Evolutionary conservation across 495 filamentous ascomycete genomes (phyloP).

Genomic region (Aspergillus leporis): DNA sequence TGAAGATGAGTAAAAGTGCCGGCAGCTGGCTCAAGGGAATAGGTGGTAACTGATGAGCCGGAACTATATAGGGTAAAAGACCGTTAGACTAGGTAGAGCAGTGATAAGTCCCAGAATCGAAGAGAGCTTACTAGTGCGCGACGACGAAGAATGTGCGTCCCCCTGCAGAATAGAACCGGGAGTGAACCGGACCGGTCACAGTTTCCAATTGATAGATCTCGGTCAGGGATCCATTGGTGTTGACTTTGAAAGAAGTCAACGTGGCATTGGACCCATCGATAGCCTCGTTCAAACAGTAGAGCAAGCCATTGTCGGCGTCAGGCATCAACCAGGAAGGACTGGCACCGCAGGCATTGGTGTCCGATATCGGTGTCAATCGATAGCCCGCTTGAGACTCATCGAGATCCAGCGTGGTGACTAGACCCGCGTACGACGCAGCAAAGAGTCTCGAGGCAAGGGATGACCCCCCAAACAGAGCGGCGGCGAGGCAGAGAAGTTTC

Average conservation of each 20-base stretch:
- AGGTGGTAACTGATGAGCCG: conserved; percentile 23
- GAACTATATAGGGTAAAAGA: conserved; percentile 4
- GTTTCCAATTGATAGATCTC: conserved; percentile 14
- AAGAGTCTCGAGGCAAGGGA: conserved; percentile 17
- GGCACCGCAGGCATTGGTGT: conserved; percentile 18
- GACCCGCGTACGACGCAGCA: conserved; percentile 23
- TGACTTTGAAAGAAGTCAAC: conserved; percentile 18
- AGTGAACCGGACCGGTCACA: conserved; percentile 21
- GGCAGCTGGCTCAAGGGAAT: conserved; percentile 13
- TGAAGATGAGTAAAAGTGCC: conserved; percentile 32
- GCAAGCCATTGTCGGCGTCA: conserved; percentile 10
- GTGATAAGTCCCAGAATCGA: conserved; percentile 3
- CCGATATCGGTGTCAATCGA: conserved; percentile 12
- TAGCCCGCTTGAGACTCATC: not conserved
- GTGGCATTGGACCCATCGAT: conserved; percentile 21
- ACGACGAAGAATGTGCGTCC: conserved; percentile 22
- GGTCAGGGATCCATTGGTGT: conserved; percentile 17
- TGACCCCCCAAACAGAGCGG: conserved; percentile 6
- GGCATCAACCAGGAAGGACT: conserved; percentile 28
- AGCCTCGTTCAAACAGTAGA: conserved; percentile 25
- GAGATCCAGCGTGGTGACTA: conserved; percentile 13
- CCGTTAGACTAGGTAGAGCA: not conserved
- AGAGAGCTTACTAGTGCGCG: conserved; percentile 34
- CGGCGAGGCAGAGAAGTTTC: not conserved
- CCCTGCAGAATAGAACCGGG: conserved; percentile 18